Conservation (phyloP, 805 yeast genomes). For the Priceomyces haplophilus region DNA sequence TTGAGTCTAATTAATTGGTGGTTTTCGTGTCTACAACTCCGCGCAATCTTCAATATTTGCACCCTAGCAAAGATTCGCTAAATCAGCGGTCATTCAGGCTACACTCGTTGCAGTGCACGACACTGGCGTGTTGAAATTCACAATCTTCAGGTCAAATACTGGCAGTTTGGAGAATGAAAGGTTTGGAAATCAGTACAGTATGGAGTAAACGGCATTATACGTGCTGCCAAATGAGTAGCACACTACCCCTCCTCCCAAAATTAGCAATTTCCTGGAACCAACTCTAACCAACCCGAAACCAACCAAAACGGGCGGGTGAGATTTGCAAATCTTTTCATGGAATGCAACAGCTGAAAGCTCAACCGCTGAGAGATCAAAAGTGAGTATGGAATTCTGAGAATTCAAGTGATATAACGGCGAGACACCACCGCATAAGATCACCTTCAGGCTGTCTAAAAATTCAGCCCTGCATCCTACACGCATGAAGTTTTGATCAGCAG, state of each 20-base stretch:
- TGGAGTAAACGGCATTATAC: conserved; percentile 24
- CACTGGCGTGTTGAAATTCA: no score
- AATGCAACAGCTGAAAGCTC: conserved; percentile 24
- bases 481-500: conserved; percentile 29
- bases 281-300: conserved; percentile 47
- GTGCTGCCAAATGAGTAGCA: conserved; percentile 74
- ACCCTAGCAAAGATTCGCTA: no score
- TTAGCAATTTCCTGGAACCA: conserved; percentile 23
- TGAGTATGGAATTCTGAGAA: conserved; percentile 34
- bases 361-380: conserved; percentile 20
- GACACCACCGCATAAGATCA: conserved; percentile 59
- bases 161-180: no score
- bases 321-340: conserved; percentile 35
- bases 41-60: no score
- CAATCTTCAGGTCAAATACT: no score
- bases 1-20: no score
- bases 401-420: conserved; percentile 35
- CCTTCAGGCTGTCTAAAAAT: conserved; percentile 24
- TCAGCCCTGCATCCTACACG: conserved; percentile 50
- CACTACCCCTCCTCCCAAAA: conserved; percentile 65
- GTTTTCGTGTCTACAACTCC: no score
- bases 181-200: neutral
- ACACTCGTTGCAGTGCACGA: no score
- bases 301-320: conserved; percentile 46
- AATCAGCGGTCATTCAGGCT: no score